A percentile compares a stretch with the other conserved stretches of the same genome.
Conservation (phyloP, 495 filamentous ascomycete genomes). For the Cairneyella variabilis region DNA sequence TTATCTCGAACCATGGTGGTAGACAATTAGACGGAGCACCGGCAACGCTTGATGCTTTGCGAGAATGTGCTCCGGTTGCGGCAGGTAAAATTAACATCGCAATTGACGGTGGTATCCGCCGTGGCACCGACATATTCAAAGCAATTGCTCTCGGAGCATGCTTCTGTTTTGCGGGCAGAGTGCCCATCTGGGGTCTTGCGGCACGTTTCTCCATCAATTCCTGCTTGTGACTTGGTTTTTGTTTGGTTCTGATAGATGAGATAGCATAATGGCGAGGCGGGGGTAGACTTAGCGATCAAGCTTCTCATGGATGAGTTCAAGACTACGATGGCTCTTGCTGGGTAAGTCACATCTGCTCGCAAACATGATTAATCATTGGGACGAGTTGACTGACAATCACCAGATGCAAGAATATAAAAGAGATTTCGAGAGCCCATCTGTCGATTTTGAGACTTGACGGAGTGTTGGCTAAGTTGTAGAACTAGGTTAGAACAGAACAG, state of each 20-base stretch:
- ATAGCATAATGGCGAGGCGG: slow-evolving; percentile 37
- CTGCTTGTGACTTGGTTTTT: no score
- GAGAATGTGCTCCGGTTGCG: slow-evolving; percentile 49
- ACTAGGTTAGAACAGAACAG: no score
- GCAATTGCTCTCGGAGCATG: slow-evolving; percentile 58
- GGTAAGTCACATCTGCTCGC: slow-evolving; percentile 13
- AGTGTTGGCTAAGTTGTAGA: slow-evolving; percentile 3
- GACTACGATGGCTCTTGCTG: slow-evolving; percentile 48
- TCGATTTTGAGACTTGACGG: slow-evolving; percentile 1
- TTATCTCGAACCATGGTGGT: slow-evolving; percentile 66
- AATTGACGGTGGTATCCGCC: slow-evolving; percentile 60
- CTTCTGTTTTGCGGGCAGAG: slow-evolving; percentile 29
- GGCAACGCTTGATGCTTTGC: slow-evolving; percentile 42
- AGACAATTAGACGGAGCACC: slow-evolving; percentile 54
- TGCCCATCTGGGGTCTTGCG: slow-evolving; percentile 41
- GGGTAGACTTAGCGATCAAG: slow-evolving; percentile 34
- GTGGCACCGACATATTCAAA: slow-evolving; percentile 66
- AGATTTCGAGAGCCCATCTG: slow-evolving; percentile 11
- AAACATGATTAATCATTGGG: background rate
- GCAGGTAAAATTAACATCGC: slow-evolving; percentile 58
- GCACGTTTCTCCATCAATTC: no score
- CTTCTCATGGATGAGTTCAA: slow-evolving; percentile 46
- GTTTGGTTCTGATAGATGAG: background rate
- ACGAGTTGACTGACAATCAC: background rate
- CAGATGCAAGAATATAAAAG: slow-evolving; percentile 13